These are phyloP conservation scores for Aspergillus intermedius DNA, from an alignment of 2,329 filamentous ascomycete genomes.

Conservation along the genomic window DNA sequence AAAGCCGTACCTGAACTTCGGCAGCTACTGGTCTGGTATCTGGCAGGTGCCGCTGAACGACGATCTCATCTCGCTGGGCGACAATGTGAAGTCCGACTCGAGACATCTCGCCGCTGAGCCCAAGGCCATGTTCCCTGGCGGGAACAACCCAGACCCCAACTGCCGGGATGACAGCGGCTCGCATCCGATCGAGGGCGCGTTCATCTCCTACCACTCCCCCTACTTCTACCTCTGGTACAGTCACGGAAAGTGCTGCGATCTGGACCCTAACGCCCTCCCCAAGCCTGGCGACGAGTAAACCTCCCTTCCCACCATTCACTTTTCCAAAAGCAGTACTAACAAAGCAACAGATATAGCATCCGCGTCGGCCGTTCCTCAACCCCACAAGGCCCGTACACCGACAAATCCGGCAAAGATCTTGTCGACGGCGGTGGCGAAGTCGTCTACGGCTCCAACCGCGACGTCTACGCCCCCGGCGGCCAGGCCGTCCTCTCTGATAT, in stretches of 20 bases:
- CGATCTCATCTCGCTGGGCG: conserved; percentile 18
- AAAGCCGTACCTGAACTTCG: conserved; percentile 52
- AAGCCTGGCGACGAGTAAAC: conserved; percentile 47
- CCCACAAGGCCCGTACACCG: conserved; percentile 49
- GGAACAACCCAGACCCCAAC: conserved; percentile 17
- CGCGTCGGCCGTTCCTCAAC: conserved; percentile 54
- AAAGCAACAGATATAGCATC: conserved; percentile 50
- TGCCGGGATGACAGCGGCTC: conserved; percentile 25
- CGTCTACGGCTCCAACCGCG: conserved; percentile 54
- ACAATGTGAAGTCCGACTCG: conserved; percentile 17
- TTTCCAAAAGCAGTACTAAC: background rate
- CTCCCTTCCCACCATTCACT: background rate
- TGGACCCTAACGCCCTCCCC: conserved; percentile 32
- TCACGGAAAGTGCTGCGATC: conserved; percentile 27
- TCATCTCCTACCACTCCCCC: conserved; percentile 21
- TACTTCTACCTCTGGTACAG: conserved; percentile 33
- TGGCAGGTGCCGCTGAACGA: conserved; percentile 51
- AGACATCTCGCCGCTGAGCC: conserved; percentile 26
- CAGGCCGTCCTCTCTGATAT: conserved; percentile 53
- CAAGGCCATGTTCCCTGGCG: conserved; percentile 10
- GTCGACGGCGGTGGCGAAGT: conserved; percentile 53
- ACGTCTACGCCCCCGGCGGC: conserved; percentile 60
- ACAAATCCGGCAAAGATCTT: conserved; percentile 50
- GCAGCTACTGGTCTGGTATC: conserved; percentile 63
- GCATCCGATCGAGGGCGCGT: conserved; percentile 28